Conservation (phyloP, 2,329 filamentous ascomycete species). For the Penicillium sp. region DNA sequence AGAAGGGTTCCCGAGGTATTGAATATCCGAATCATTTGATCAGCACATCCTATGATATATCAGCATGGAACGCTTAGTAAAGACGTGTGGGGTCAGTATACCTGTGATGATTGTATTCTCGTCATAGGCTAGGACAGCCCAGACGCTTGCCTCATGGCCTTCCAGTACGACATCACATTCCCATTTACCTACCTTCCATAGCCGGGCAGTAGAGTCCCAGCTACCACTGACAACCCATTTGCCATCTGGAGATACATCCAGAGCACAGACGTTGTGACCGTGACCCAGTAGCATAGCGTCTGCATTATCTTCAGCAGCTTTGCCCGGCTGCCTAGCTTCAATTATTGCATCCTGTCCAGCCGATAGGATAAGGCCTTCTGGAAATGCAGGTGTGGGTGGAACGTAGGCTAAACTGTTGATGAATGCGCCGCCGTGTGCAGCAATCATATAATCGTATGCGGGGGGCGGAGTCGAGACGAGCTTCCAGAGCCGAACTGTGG, state of each 20-base stretch:
- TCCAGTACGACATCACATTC: conserved; percentile 69
- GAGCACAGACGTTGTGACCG: conserved; percentile 78
- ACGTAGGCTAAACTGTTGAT: conserved; percentile 82
- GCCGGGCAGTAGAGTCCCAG: conserved; percentile 84
- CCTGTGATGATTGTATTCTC: conserved; percentile 75
- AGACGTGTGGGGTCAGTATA: conserved; percentile 25
- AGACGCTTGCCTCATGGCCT: conserved; percentile 80
- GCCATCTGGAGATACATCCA: conserved; percentile 73
- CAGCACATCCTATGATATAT: conserved; percentile 68
- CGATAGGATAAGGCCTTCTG: conserved; percentile 79
- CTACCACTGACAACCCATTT: conserved; percentile 82
- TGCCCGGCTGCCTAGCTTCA: conserved; percentile 74
- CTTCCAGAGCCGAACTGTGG: conserved; percentile 84
- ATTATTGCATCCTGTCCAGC: conserved; percentile 91
- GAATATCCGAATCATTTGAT: conserved; percentile 84
- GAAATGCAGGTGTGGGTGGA: conserved; percentile 64
- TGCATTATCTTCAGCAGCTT: conserved; percentile 69
- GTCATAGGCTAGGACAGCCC: conserved; percentile 86
- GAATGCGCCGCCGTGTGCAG: conserved; percentile 77
- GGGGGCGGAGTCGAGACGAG: conserved; percentile 65
- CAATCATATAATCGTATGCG: conserved; percentile 72
- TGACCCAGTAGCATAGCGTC: conserved; percentile 86
- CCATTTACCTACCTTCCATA: conserved; percentile 87
- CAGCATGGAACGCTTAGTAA: conserved; percentile 6
- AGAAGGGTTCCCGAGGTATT: conserved; percentile 63